Evolutionary conservation across 306 rosid genomes (phyloP).

Genomic region (Carpinus viminea): DNA sequence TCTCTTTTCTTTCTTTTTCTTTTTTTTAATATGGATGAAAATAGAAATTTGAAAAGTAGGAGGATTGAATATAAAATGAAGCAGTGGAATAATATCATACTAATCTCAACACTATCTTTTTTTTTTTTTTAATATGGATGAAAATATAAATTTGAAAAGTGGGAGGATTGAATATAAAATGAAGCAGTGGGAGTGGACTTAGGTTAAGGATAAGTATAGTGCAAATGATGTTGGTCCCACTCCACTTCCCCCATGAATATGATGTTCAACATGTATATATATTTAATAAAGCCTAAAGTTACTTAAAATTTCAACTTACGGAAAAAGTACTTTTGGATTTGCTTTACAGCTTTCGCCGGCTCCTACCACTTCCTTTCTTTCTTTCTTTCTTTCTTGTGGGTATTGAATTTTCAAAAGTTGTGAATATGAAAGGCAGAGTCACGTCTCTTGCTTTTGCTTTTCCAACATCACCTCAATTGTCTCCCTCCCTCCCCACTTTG

Average conservation of each 20-base stretch:
- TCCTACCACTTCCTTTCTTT: background rate
- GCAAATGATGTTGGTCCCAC: slow-evolving; percentile 13
- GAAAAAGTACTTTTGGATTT: slow-evolving; percentile 2
- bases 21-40: background rate
- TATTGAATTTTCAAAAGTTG: slow-evolving; percentile 20
- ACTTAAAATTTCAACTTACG: background rate
- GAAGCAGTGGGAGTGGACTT: background rate
- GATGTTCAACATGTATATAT: background rate
- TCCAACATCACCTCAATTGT: slow-evolving; percentile 30
- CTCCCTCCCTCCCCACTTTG: slow-evolving; percentile 7
- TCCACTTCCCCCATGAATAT: no score
- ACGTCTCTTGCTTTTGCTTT: slow-evolving; percentile 30
- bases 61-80: background rate
- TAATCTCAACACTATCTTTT: no score
- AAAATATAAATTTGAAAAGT: background rate
- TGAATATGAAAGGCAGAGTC: slow-evolving; percentile 28
- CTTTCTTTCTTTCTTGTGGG: background rate
- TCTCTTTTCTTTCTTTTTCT: no score
- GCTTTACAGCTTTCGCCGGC: slow-evolving; percentile 29
- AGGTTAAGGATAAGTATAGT: background rate
- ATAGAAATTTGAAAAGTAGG: background rate
- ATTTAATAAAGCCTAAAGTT: background rate
- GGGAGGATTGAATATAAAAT: background rate
- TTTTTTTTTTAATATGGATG: background rate
- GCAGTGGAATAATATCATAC: background rate